Evolutionary conservation across 345 rosid genomes (phyloP), one percentile per base, ranked within the genome.

Genomic region (Aurinia saxatilis): DNA sequence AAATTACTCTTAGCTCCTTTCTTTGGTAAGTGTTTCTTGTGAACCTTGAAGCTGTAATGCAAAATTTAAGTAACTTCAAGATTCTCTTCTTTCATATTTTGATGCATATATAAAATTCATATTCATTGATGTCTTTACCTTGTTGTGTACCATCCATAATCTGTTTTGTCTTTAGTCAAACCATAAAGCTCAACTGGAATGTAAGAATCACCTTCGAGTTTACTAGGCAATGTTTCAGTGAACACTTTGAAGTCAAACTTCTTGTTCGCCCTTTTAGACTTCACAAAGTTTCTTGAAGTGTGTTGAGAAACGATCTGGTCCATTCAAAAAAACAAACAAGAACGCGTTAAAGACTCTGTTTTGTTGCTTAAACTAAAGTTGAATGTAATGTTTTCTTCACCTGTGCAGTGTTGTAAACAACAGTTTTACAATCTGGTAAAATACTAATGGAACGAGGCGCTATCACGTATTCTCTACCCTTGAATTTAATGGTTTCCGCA

Each of bases 371-470:
- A 10, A 36, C 6, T 8, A 18, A 39, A 11, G 0, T 5, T 3
- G 11, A 18, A 12, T 10, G 1, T 8, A 33, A 15, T 21, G 40
- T 33, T 10, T 16, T 42, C 2, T 17, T 49, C 13, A 60, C 73
- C 50, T 47, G 50, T 40, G 76, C 65, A 47, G 89, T 75, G 59
- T 87, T 87, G 75, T 38, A 85, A 54, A 83, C 92, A 6, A 79
- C 84, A 15, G 84, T 88, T 76, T 79, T 79, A 82, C 96, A 88
- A 63, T 88, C 96, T 1, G 92, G 92, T 58, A 88, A 90, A 65
- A 88, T 72, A 73, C 96, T 88, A 39, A 85, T 86, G 36, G 96
- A 89, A 15, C 64, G 83, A 9, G 81, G 53, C 0, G 93, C 88
- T 3, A 89, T 58, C 60, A 51, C 49, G 49, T 71, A 81, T 0